Conservation (phyloP, 1,284 basidiomycete species). For the Tilletia walkeri region DNA sequence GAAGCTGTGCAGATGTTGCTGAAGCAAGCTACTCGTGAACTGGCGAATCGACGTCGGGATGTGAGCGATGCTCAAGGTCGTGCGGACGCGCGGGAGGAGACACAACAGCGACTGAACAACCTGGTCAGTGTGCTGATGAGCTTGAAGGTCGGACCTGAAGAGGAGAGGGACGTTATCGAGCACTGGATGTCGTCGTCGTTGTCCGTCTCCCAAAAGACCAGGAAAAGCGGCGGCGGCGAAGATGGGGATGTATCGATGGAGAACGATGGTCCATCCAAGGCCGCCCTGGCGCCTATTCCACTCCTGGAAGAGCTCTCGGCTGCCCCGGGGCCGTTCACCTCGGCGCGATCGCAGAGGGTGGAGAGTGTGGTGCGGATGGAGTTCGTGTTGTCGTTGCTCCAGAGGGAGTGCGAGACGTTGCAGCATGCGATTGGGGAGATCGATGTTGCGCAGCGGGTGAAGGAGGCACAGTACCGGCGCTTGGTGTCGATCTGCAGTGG, state of each 20-base stretch:
- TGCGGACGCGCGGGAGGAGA: slow-evolving; percentile 47
- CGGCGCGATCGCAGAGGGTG: slow-evolving; percentile 7
- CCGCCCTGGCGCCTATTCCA: not conserved
- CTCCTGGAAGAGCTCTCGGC: slow-evolving; percentile 15
- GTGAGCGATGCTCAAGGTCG: slow-evolving; percentile 40
- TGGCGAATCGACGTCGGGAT: slow-evolving; percentile 77
- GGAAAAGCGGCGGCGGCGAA: not conserved
- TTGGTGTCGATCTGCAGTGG: slow-evolving; percentile 86
- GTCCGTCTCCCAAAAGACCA: no score
- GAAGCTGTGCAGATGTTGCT: slow-evolving; percentile 82
- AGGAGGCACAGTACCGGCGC: slow-evolving; percentile 83
- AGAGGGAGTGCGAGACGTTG: slow-evolving; percentile 50
- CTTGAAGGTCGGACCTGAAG: not conserved
- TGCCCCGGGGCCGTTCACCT: not conserved
- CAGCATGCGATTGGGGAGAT: slow-evolving; percentile 75
- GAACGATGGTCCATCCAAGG: not conserved
- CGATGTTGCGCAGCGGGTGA: slow-evolving; percentile 70
- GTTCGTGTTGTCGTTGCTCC: slow-evolving; percentile 31
- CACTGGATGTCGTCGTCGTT: not conserved
- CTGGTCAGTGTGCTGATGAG: slow-evolving; percentile 30
- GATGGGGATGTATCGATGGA: slow-evolving; percentile 11
- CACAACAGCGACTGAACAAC: slow-evolving; percentile 36
- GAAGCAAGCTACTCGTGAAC: slow-evolving; percentile 80
- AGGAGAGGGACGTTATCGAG: not conserved
- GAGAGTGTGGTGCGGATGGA: slow-evolving; percentile 39